Percentiles rank a stretch among this genome's conserved stretches.
Conservation (phyloP, 495 filamentous ascomycete genomes). For the Neurospora pannonica region DNA sequence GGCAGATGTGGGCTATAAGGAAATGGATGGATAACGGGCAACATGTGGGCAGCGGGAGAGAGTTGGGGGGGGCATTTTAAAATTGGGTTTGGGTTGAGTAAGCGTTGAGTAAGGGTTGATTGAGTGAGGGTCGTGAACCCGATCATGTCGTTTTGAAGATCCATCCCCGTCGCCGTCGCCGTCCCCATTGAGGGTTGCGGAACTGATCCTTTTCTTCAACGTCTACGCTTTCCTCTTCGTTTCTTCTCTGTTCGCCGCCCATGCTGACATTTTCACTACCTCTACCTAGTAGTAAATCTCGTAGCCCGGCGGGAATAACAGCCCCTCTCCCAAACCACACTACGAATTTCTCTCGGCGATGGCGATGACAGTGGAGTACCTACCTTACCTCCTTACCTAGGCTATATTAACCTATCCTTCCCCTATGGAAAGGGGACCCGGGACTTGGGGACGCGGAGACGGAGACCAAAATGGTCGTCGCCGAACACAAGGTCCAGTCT, state of each 20-base stretch:
- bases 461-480: background rate
- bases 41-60: background rate
- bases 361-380: background rate
- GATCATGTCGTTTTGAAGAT: background rate
- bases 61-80: background rate
- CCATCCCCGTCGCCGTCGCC: background rate
- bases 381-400: background rate
- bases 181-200: background rate
- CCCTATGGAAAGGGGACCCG: background rate
- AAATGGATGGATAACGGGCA: background rate
- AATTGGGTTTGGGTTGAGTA: background rate
- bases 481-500: background rate
- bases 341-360: background rate
- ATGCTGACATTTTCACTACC: too few relatives aligned
- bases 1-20: background rate
- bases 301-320: too few relatives aligned
- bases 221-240: background rate
- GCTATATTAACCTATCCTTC: background rate
- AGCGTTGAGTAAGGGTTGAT: background rate
- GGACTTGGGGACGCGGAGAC: background rate
- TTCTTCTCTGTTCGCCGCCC: too few relatives aligned
- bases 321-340: background rate
- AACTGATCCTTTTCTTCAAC: background rate
- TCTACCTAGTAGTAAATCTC: too few relatives aligned
- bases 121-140: background rate